phyloP scores from a whole-genome alignment of 768 basidiomycete genomes.

The Lactifluus echinatus region DNA sequence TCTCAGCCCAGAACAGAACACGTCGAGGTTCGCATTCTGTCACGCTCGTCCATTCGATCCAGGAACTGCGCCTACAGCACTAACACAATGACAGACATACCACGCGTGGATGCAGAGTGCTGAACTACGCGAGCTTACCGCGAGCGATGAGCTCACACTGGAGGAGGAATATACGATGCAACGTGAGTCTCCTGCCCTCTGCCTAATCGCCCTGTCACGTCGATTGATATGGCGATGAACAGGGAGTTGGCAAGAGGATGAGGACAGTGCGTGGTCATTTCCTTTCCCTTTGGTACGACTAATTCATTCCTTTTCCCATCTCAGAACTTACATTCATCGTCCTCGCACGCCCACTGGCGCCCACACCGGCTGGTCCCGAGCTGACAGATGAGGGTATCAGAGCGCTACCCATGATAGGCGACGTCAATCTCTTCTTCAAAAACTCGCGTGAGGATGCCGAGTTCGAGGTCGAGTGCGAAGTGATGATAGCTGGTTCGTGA shows the following conservation, averaged over 20 bases:
- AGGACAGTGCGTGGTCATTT: constrained; percentile 51
- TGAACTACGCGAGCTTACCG: constrained; percentile 65
- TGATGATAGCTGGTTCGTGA: constrained; percentile 83
- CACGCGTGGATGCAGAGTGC: constrained; percentile 82
- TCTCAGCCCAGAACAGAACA: constrained; percentile 29
- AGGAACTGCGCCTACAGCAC: neutral
- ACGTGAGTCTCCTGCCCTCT: constrained; percentile 34
- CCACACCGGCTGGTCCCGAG: neutral
- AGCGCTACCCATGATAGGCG: constrained; percentile 69
- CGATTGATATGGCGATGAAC: neutral
- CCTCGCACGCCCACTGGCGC: constrained; percentile 38
- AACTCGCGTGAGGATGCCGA: constrained; percentile 31
- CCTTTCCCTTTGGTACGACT: neutral
- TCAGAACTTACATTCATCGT: constrained; percentile 86
- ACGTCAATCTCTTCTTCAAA: constrained; percentile 86
- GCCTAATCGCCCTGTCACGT: neutral
- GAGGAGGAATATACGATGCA: constrained; percentile 89
- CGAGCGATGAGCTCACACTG: constrained; percentile 73
- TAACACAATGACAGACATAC: constrained; percentile 48
- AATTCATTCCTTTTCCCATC: neutral
- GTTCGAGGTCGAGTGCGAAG: constrained; percentile 75
- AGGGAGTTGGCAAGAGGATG: constrained; percentile 83
- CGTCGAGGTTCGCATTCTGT: constrained; percentile 29
- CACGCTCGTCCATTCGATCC: neutral
- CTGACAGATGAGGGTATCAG: constrained; percentile 26